These are phyloP conservation scores for Penicillium sp. DNA, from an alignment of 2,329 filamentous ascomycete genomes.

Conservation along the genomic window DNA sequence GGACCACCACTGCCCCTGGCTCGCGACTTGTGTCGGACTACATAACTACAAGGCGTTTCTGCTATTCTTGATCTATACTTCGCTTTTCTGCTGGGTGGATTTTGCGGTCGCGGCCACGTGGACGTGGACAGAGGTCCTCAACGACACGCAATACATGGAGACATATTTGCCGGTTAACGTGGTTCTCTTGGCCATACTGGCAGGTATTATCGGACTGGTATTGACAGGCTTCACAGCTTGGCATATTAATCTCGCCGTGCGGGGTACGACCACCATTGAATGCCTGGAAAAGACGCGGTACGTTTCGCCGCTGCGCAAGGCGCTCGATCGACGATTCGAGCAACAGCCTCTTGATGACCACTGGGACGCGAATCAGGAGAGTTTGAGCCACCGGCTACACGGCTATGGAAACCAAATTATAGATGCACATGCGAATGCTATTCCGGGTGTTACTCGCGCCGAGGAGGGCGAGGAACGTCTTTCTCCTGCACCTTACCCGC, in stretches of 20 bases:
- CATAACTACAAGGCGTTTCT: constrained; percentile 95
- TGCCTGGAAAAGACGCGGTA: constrained; percentile 95
- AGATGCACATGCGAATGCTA: constrained; percentile 74
- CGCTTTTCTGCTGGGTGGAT: constrained; percentile 74
- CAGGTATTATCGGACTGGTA: constrained; percentile 86
- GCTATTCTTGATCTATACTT: constrained; percentile 85
- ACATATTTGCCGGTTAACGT: constrained; percentile 83
- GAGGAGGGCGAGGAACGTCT: constrained; percentile 69
- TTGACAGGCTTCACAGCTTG: constrained; percentile 84
- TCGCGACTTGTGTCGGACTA: constrained; percentile 90
- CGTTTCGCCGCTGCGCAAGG: constrained; percentile 70
- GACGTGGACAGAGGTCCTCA: constrained; percentile 79
- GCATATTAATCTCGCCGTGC: constrained; percentile 77
- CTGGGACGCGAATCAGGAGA: constrained; percentile 30
- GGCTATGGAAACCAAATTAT: constrained; percentile 68
- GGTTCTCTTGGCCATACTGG: constrained; percentile 78
- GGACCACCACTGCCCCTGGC: constrained; percentile 99
- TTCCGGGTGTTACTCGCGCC: constrained; percentile 72
- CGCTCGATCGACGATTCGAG: constrained; percentile 60
- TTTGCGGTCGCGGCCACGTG: constrained; percentile 74
- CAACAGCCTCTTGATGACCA: constrained; percentile 41
- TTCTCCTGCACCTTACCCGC: constrained; percentile 32
- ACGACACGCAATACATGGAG: constrained; percentile 65
- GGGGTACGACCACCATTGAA: constrained; percentile 90
- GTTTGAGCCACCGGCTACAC: constrained; percentile 46